Evolutionary conservation across 225 moss, liverwort and hornwort genomes (phyloP).

Genomic region (Takakia lepidozioides): DNA sequence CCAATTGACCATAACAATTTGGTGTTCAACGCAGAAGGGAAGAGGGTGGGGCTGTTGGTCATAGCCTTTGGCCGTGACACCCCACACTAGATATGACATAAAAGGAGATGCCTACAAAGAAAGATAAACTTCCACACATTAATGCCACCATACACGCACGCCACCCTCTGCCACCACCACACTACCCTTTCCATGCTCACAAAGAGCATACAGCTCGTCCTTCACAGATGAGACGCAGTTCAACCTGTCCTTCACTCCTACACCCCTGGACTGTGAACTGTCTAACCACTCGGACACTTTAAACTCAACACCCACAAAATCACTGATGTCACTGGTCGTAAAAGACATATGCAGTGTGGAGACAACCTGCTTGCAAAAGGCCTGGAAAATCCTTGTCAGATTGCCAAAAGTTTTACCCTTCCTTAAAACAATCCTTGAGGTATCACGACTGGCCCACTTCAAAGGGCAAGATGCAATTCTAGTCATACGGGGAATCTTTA

Average conservation of each 20-base stretch:
- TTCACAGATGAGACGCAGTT: conserved; percentile 5
- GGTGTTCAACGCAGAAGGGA: too few species aligned
- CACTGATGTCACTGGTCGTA: conserved; percentile 14
- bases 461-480: conserved; percentile 18
- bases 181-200: conserved; percentile 13
- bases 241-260: conserved; percentile 3
- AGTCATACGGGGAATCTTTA: conserved; percentile 4
- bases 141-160: conserved; percentile 36
- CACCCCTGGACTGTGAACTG: conserved; percentile 15
- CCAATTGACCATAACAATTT: too few species aligned
- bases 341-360: conserved; percentile 28
- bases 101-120: too few species aligned
- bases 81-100: too few species aligned
- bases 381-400: conserved; percentile 13
- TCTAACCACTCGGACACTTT: conserved; percentile 28
- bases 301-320: conserved; percentile 27
- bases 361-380: conserved; percentile 22
- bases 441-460: conserved; percentile 16
- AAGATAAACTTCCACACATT: too few species aligned
- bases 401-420: conserved; percentile 19
- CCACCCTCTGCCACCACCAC: conserved; percentile 34
- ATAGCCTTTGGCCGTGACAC: too few species aligned
- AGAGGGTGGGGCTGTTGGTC: too few species aligned
- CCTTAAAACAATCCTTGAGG: conserved; percentile 23
- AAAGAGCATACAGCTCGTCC: conserved; percentile 11